Evolutionary conservation across 2,329 filamentous ascomycete genomes (phyloP).

Genomic region (Parascedosporium putredinis): DNA sequence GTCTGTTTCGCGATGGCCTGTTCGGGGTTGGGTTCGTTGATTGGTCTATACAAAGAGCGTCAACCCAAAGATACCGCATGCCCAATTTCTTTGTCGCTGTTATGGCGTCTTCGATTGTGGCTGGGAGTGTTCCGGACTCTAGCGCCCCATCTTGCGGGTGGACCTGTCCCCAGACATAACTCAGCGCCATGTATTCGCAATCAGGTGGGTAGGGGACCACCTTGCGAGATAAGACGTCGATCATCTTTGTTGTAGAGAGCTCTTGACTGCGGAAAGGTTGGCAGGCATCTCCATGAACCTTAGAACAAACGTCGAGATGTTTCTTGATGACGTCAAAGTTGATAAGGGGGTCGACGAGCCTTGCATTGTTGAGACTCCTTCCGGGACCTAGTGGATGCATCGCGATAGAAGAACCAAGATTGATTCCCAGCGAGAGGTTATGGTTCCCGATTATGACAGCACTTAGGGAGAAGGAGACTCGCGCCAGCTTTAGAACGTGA

Average conservation of each 20-base stretch:
- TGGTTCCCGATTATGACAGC: neutral
- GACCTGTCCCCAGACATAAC: conserved; percentile 10
- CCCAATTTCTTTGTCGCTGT: neutral
- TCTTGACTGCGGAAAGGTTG: neutral
- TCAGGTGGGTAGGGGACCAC: neutral
- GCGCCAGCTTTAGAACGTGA: neutral
- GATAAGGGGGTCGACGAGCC: neutral
- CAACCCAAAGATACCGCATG: conserved; percentile 5
- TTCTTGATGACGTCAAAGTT: neutral
- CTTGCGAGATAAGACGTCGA: neutral
- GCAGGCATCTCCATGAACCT: neutral
- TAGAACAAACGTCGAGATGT: neutral
- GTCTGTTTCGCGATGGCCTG: neutral
- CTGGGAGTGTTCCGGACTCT: neutral
- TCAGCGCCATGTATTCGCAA: conserved; percentile 10
- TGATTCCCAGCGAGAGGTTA: neutral
- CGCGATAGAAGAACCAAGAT: neutral
- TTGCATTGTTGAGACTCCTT: neutral
- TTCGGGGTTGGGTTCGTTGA: neutral
- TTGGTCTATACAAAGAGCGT: conserved; percentile 4
- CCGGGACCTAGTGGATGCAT: neutral
- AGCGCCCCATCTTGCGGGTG: conserved; percentile 6
- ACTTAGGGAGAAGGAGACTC: neutral
- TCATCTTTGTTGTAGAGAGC: neutral
- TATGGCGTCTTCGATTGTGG: conserved; percentile 5